Evolutionary conservation across 1,284 basidiomycete species (phyloP).

Genomic region (Ustilago shanxiensis): DNA sequence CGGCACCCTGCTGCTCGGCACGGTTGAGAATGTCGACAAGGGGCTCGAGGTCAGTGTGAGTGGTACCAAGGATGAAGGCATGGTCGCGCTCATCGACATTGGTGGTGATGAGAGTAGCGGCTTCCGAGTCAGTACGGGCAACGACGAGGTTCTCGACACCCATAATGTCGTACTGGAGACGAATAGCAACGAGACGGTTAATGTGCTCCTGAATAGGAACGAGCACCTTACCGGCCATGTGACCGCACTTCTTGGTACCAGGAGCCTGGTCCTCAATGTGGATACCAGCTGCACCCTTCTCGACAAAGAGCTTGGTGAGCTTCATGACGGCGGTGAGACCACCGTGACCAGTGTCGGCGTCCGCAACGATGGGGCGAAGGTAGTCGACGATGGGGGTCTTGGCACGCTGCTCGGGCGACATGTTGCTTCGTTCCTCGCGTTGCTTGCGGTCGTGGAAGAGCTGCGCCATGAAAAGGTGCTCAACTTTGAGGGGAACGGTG

Average conservation of each 20-base stretch:
- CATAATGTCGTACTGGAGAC: constrained; percentile 84
- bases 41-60: constrained; percentile 79
- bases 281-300: constrained; percentile 88
- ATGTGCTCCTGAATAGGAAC: constrained; percentile 81
- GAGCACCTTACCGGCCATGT: constrained; percentile 81
- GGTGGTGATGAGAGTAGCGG: constrained; percentile 93
- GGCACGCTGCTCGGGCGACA: constrained; percentile 78
- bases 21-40: constrained; percentile 85
- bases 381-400: constrained; percentile 71
- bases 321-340: constrained; percentile 97
- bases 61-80: constrained; percentile 92
- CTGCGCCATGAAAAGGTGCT: constrained; percentile 77
- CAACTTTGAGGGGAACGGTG: constrained; percentile 77
- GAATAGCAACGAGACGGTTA: constrained; percentile 82
- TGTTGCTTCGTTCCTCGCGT: constrained; percentile 73
- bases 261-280: constrained; percentile 93
- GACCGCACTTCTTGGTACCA: constrained; percentile 78
- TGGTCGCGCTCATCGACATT: constrained; percentile 98
- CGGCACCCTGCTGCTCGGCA: constrained; percentile 84
- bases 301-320: constrained; percentile 89
- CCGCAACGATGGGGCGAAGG: constrained; percentile 72
- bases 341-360: constrained; percentile 79
- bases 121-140: constrained; percentile 84
- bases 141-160: constrained; percentile 82
- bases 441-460: constrained; percentile 77